phyloP scores from a whole-genome alignment of 768 basidiomycete genomes.

The Serendipita sp. region DNA sequence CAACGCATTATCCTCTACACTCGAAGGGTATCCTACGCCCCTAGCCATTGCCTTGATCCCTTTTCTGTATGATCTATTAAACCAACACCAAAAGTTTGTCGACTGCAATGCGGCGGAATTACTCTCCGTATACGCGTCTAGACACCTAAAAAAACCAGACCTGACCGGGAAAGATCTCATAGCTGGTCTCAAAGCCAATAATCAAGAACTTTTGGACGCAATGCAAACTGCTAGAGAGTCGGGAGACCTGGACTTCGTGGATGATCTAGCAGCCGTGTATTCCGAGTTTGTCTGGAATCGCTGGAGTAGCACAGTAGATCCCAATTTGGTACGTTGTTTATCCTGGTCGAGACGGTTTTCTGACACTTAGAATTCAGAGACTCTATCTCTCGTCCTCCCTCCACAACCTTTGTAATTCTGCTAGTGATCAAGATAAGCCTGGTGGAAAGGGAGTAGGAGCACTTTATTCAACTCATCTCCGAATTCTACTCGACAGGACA shows the following conservation, averaged over 20 bases:
- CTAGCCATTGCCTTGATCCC: constrained; percentile 22
- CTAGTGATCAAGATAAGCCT: neutral
- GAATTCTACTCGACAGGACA: constrained; percentile 14
- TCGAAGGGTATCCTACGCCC: constrained; percentile 31
- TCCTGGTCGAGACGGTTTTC: neutral
- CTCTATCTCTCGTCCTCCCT: constrained; percentile 9
- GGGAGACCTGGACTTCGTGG: constrained; percentile 11
- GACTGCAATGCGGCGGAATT: constrained; percentile 24
- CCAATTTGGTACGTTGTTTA: constrained; percentile 20
- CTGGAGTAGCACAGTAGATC: constrained; percentile 28
- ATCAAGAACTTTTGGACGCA: constrained; percentile 33
- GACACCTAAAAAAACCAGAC: constrained; percentile 17
- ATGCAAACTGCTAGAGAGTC: constrained; percentile 11
- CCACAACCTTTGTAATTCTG: constrained; percentile 34
- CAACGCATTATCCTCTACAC: constrained; percentile 25
- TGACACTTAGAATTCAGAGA: constrained; percentile 4
- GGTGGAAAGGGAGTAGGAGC: neutral
- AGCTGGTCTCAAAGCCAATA: constrained; percentile 33
- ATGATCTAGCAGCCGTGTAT: constrained; percentile 21
- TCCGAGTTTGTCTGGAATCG: constrained; percentile 28
- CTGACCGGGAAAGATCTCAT: constrained; percentile 36
- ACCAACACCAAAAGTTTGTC: constrained; percentile 17
- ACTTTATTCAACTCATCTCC: constrained; percentile 13
- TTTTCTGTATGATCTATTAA: constrained; percentile 8
- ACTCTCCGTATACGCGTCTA: constrained; percentile 26